Base-by-base conservation (phyloP, 2,329 filamentous ascomycete species). In the Corniculantispora saksenae region DNA sequence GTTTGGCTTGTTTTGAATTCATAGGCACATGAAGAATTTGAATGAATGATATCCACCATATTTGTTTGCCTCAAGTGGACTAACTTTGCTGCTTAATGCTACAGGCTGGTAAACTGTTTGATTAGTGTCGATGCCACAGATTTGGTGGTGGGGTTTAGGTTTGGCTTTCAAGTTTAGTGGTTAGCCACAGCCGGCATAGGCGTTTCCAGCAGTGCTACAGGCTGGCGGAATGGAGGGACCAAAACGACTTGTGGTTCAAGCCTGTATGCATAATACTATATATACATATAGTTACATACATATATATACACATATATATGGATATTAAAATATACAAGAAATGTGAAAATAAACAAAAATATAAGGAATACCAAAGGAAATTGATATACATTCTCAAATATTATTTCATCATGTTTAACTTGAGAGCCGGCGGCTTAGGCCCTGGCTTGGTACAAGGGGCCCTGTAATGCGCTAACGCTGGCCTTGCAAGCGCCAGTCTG, bases 1-100 rank as follows among this genome's bases (percentile, higher is more conserved):
- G 58, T 43, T 61, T 61, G 47, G 58, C 8, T 35, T 53, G 48
- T 21, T 61, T 51, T 61, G 19, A 40, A 15, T 60, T 5, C 48
- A 43, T 17, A 4, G 47, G 12, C 15, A 45, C 10, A 53, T 29
- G 23, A 2, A 53, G 29, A 17, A 29, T 29, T 35, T 17, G 4
- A 35, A 29, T 29, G n/a, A 23, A 50, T 60, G 29, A 50, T 51
- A n/a, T 55, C 17, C 25, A 47, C 32, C 6, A 15, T n/a, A 15
- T 13, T 51, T 61, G 15, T 43, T 53, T 45, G 48, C 8, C 43
- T 27, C 10, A 10, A 17, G 9, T 27, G 6, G 3, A 21, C 10
- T 23, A 15, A 56, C 17, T 27, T 50, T n/a, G 35, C 35, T 47
- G 21, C 45, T 25, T 6, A 56, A 38, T 35, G 17, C 9, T 35